A percentile compares a stretch with the other conserved stretches of the same genome.
These are phyloP conservation scores for Botryotinia globosa DNA, from an alignment of 2,329 filamentous ascomycete genomes.

Conservation along the genomic window DNA sequence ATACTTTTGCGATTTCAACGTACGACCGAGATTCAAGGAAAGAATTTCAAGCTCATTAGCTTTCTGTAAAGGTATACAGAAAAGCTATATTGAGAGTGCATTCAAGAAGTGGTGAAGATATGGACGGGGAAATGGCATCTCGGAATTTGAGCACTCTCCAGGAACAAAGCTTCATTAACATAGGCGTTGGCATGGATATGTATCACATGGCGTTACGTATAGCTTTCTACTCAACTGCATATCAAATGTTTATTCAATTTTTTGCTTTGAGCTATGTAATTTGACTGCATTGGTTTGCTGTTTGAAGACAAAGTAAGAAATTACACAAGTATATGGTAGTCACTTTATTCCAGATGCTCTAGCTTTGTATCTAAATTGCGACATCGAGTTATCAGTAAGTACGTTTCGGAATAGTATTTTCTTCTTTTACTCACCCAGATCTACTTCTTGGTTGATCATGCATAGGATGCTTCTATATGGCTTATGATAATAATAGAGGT, in stretches of 20 bases:
- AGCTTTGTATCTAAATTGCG: neutral
- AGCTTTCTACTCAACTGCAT: neutral
- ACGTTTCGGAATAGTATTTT: neutral
- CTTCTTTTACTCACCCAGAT: neutral
- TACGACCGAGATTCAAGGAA: neutral
- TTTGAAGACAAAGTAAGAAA: neutral
- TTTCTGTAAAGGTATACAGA: neutral
- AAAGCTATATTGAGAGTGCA: neutral
- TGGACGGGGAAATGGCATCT: neutral
- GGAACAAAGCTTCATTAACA: slow-evolving; percentile 3
- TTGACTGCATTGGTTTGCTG: neutral
- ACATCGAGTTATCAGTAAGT: neutral
- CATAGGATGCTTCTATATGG: rapidly evolving
- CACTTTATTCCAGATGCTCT: neutral
- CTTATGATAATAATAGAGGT: neutral
- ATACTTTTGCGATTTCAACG: neutral
- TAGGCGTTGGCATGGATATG: slow-evolving; percentile 7
- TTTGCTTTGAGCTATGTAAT: neutral
- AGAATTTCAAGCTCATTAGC: neutral
- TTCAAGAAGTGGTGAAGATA: neutral
- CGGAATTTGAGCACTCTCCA: neutral
- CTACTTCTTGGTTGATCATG: rapidly evolving
- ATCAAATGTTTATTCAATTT: neutral
- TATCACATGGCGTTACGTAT: slow-evolving; percentile 4
- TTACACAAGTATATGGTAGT: too few relatives aligned